Evolutionary conservation across 495 filamentous ascomycete species (phyloP).

Genomic region (Tuber microsphaerosporum): DNA sequence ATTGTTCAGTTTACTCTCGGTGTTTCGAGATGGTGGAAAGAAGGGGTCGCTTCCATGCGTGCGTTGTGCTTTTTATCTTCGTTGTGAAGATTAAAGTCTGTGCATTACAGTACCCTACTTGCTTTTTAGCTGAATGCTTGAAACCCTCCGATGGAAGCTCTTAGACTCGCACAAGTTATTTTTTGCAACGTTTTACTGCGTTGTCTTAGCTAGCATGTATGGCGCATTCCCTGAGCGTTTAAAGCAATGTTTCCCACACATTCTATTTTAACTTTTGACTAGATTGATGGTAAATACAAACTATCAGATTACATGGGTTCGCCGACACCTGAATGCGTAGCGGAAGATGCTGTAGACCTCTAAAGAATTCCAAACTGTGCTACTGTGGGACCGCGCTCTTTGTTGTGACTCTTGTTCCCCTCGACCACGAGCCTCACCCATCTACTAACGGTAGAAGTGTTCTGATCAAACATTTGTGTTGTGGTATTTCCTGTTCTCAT

Average conservation of each 20-base stretch:
- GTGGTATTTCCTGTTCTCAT: conserved; percentile 34
- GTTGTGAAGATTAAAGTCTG: not conserved
- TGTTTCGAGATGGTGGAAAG: not conserved
- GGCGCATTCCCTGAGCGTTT: not conserved
- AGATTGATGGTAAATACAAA: not conserved
- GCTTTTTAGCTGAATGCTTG: conserved; percentile 1
- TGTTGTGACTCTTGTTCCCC: conserved; percentile 46
- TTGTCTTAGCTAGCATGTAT: not conserved
- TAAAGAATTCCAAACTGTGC: conserved; percentile 62
- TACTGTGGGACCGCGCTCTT: conserved; percentile 59
- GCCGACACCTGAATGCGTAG: not conserved
- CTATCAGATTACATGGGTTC: not conserved
- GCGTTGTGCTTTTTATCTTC: not conserved
- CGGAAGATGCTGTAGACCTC: not conserved
- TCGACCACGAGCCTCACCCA: conserved; percentile 46
- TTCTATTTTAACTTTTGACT: not conserved
- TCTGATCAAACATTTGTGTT: conserved; percentile 39
- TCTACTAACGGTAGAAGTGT: conserved; percentile 38
- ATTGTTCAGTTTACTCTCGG: not conserved
- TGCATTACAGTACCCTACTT: not conserved
- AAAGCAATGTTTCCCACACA: not conserved
- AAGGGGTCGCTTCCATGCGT: not conserved
- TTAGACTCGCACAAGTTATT: not conserved
- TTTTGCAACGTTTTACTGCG: not conserved
- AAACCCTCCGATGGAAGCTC: not conserved